These are phyloP conservation scores for Butyriboletus appendiculatus DNA, from an alignment of 1,284 basidiomycete genomes.

Conservation along the genomic window DNA sequence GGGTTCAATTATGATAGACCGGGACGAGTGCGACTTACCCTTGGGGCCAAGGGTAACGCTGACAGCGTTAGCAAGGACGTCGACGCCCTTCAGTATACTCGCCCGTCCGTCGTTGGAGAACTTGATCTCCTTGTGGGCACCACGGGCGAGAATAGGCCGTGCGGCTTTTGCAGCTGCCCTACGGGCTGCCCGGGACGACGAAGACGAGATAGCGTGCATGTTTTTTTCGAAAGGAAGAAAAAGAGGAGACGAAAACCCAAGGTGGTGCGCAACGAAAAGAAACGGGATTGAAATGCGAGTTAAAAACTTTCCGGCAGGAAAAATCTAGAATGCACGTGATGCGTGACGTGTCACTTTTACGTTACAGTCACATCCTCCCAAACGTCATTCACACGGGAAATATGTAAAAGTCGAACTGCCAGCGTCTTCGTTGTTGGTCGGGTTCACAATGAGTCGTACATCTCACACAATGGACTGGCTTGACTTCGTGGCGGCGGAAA, in stretches of 20 bases:
- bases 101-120: conserved; percentile 96
- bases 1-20: background rate
- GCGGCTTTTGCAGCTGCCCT: conserved; percentile 51
- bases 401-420: too few species aligned
- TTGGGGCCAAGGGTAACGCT: conserved; percentile 96
- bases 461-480: too few species aligned
- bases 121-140: conserved; percentile 94
- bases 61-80: conserved; percentile 94
- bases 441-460: too few species aligned
- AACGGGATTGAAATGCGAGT: conserved; percentile 1
- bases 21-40: conserved; percentile 47
- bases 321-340: conserved; percentile 28
- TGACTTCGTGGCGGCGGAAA: too few species aligned
- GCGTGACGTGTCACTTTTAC: conserved; percentile 1
- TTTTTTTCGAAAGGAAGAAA: background rate
- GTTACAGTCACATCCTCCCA: background rate
- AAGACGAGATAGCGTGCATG: conserved; percentile 33
- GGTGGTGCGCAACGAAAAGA: background rate
- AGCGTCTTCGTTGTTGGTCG: too few species aligned
- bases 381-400: too few species aligned
- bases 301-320: conserved; percentile 20
- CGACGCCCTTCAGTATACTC: conserved; percentile 93
- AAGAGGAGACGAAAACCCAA: background rate
- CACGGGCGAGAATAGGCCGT: conserved; percentile 52
- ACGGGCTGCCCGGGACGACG: conserved; percentile 48